Evolutionary conservation across 345 rosid genomes (phyloP), one percentile per base, ranked within the genome.

Genomic region (Mallotus nudiflorus): DNA sequence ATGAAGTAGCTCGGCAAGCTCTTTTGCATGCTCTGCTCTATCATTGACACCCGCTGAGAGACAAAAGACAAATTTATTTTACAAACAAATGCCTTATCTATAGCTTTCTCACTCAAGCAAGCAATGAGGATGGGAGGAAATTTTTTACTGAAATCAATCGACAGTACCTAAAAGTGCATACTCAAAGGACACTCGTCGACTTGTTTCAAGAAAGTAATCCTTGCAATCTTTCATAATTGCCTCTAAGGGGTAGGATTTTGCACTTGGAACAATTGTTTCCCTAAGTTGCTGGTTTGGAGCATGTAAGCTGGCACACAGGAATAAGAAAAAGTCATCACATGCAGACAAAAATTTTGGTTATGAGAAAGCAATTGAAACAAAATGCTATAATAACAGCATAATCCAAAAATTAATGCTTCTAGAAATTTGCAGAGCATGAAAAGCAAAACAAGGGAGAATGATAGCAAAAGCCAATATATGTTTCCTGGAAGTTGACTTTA

Each of bases 201-300:
- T 88, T 59, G 98, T 95, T 82, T 88, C 90, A 28, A 69, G 76
- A 51, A 89, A 87, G 86, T 95, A 92, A 50, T 91, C 97, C 80
- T 76, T 85, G 82, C 98, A 92, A 76, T 92, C 99, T 72, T 87
- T 80, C 98, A 95, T 89, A 59, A 95, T 79, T 67, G 99, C 96
- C 65, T 88, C 90, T 65, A 95, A 77, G 13, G 99, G 98, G 72
- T 91, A 95, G 67, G 95, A 84, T 84, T 95, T 95, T 52, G 99
- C 97, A 83, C 98, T 91, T 52, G 99, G 98, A 37, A 91, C 99
- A 66, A 92, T 89, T 49, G 85, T 82, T 80, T 91, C 98, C 70
- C 95, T 79, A 51, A 94, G 97, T 77, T 85, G 77, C 87, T 91
- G 97, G 81, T 78, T 90, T 70, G 99, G 91, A 67, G 99, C 97